Evolutionary conservation across 176 grass and related monocot genomes (phyloP).

Genomic region (Ensete ventricosum): DNA sequence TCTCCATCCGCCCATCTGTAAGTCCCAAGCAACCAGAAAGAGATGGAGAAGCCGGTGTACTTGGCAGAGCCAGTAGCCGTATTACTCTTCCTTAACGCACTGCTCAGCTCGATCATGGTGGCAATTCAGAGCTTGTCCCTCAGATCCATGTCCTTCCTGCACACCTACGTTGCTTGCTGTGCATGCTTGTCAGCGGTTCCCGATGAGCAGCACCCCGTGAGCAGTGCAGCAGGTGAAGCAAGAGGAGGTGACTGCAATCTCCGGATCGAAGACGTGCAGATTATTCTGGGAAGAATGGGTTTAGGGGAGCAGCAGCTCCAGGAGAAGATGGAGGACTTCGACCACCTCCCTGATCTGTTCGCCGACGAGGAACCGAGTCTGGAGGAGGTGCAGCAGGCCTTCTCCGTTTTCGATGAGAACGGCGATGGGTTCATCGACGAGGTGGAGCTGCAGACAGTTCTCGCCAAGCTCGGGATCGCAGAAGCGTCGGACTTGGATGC

Average conservation of each 20-base stretch:
- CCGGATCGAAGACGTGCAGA: constrained; percentile 28
- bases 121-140: constrained; percentile 24
- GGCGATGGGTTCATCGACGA: constrained; percentile 65
- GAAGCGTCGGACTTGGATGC: constrained; percentile 35
- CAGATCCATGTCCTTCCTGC: constrained; percentile 10
- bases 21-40: constrained; percentile 2
- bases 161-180: not conserved
- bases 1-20: not conserved
- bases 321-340: constrained; percentile 12
- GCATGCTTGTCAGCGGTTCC: not conserved
- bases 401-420: constrained; percentile 61
- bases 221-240: not conserved
- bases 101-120: constrained; percentile 27
- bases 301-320: constrained; percentile 8
- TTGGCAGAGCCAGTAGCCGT: constrained; percentile 17
- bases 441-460: constrained; percentile 37
- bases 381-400: constrained; percentile 49
- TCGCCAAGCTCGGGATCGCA: constrained; percentile 42
- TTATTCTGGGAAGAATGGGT: constrained; percentile 33
- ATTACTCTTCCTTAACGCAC: constrained; percentile 29
- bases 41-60: constrained; percentile 43
- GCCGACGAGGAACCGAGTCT: constrained; percentile 74
- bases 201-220: not conserved
- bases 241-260: not conserved
- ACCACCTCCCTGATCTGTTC: constrained; percentile 39